Evolutionary conservation across 371 early-diverging fungal genomes (phyloP).

Genomic region (Cladochytrium tenue): DNA sequence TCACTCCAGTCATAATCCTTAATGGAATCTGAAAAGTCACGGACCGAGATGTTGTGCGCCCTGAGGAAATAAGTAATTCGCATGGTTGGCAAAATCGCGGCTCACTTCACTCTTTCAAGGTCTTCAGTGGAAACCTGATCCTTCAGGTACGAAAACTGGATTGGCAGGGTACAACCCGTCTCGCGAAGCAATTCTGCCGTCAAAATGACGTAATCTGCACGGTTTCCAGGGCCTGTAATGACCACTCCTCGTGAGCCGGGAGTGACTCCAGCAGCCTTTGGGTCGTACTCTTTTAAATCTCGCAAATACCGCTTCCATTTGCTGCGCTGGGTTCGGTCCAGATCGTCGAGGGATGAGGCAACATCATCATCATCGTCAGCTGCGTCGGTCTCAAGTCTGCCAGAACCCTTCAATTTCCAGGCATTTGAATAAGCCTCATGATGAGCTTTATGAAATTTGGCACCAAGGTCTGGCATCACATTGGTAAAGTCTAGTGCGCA

Average conservation of each 20-base stretch:
- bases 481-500: neutral
- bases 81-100: neutral
- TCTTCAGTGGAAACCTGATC: neutral
- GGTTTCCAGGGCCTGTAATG: slow-evolving; percentile 7
- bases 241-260: slow-evolving; percentile 7
- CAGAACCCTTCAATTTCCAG: neutral
- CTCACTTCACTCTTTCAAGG: neutral
- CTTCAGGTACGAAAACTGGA: slow-evolving; percentile 10
- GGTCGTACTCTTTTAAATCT: neutral
- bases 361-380: neutral
- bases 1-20: neutral
- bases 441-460: neutral
- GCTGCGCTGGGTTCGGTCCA: no score
- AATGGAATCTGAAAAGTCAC: neutral
- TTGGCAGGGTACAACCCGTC: slow-evolving; percentile 8
- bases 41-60: neutral
- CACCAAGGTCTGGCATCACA: neutral
- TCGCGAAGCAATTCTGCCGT: slow-evolving; percentile 10
- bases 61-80: neutral
- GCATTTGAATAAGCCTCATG: neutral
- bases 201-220: slow-evolving; percentile 1
- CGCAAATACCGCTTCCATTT: neutral
- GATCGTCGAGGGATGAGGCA: no score
- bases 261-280: neutral
- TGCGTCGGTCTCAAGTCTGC: neutral